Evolutionary conservation across 495 filamentous ascomycete genomes (phyloP), one percentile per base, ranked within the genome.

Genomic region (Neurospora discreta): DNA sequence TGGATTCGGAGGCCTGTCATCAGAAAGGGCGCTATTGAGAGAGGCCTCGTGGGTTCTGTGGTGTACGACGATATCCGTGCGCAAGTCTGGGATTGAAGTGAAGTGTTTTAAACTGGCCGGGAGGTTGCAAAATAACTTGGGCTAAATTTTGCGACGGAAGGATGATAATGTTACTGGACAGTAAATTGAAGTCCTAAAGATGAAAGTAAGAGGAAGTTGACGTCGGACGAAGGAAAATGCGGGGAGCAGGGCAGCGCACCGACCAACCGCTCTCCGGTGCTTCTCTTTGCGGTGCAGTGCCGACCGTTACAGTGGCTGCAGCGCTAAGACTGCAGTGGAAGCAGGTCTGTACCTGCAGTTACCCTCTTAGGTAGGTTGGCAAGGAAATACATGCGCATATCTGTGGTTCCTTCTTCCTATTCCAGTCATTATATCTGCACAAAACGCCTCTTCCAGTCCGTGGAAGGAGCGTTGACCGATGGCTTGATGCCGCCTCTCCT

Each of bases 391-490:
- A 36, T 36, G 33, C 33, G 33, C 3, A 5, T 5, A 36, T 36
- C 33, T 36, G 43, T 23, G 9, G 43, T 20, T 46, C 43, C n/a
- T 20, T 9, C 18, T 46, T 46, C 43, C 43, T 8, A 7, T 5
- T 38, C 36, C 3, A 0, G 36, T 6, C 33, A 36, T 36, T 36
- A 7, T 7, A 46, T 46, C n/a, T 46, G 9, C n/a, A 46, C 30
- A 33, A 4, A 1, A 20, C 0, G 20, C 0, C 18, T 8, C 43
- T 20, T 9, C 43, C 9, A 9, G 4, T 0, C 9, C n/a, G 20
- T 13, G 44, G 20, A 23, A 23, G 10, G 20, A 46, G 1, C 43
- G 8, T 3, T 11, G 18, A 4, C 43, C n/a, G n/a, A 11, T 46
- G 43, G 18, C 43, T 46, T 46, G n/a, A 46, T 52, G 44, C 20